Conservation (phyloP, 805 yeast species). For the Nakazawaea ambrosiae region DNA sequence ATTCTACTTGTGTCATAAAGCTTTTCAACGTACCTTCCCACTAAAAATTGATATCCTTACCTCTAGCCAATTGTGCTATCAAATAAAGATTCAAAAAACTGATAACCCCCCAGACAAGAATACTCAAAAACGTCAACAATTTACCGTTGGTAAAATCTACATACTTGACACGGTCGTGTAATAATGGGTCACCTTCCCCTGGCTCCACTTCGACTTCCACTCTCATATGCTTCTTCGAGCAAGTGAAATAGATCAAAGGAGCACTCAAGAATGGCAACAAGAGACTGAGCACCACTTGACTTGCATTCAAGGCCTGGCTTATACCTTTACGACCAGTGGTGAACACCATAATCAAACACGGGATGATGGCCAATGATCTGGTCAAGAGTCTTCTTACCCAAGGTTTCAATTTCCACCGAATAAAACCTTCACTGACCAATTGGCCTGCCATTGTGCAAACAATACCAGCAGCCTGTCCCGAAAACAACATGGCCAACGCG, state of each 20-base stretch:
- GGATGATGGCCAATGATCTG: constrained; percentile 64
- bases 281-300: constrained; percentile 74
- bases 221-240: constrained; percentile 39
- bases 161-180: constrained; percentile 22
- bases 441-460: constrained; percentile 90
- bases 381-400: constrained; percentile 77
- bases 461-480: constrained; percentile 82
- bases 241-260: constrained; percentile 75
- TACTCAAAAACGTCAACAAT: constrained; percentile 43
- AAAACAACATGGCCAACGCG: constrained; percentile 69
- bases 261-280: constrained; percentile 74
- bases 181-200: constrained; percentile 13
- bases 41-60: constrained; percentile 28
- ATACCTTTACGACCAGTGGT: constrained; percentile 64
- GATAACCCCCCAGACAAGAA: constrained; percentile 63
- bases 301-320: constrained; percentile 60
- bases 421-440: constrained; percentile 80
- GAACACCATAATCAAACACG: constrained; percentile 62
- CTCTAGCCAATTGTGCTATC: constrained; percentile 31
- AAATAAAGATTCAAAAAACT: constrained; percentile 67
- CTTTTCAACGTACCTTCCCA: no score
- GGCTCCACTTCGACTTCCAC: constrained; percentile 17
- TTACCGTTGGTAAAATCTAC: constrained; percentile 70
- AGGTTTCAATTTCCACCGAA: constrained; percentile 70
- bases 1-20: no score